Evolutionary conservation across 1,139 yeast species (phyloP), one percentile per base, ranked within the genome.

Genomic region (Suhomyces choctaworum): DNA sequence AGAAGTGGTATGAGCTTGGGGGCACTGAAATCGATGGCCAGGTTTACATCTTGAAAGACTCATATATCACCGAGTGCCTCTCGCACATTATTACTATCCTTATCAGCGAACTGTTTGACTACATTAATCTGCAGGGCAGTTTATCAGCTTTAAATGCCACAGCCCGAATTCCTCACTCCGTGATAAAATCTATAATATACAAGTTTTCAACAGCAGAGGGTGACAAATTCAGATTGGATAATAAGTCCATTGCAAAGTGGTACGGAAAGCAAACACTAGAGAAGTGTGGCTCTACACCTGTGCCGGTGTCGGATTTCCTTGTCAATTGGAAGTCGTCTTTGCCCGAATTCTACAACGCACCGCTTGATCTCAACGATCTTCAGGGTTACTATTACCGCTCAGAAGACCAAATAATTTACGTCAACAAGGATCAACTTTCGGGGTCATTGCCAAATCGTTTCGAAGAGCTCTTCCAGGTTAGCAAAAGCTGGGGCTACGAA

Each of bases 401-500:
- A 1, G 58, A 63, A 1, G 69, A 64, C 11, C 55, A 56, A 21
- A 62, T 89, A 4, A 73, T 70, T 24, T 82, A 73, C 45, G 58
- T 89, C 14, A 69, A 82, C 17, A 66, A 62, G 10, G 51, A 52
- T 0, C 45, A 61, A 1, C 62, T 89, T 20, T 73, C 87, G 12
- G 32, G 39, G 5, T 82, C 82, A 34, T 61, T 82, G 1, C 62
- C 63, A 13, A 59, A 60, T 4, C 60, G 97, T 37, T 72, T 90
- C 49, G 70, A 70, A 31, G 74, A 77, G 46, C 63, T 92, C 32
- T 82, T 92, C 52, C 61, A 65, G 25, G 50, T 81, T 28, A 82
- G 80, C 46, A 54, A 70, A 2, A 69, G 67, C 22, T 92, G 97
- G 97, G 78, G 72, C 5, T 59, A 82, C 33, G 74, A 73, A 1